Base-by-base conservation (phyloP, 495 filamentous ascomycete genomes). In the Tuber borchii region DNA sequence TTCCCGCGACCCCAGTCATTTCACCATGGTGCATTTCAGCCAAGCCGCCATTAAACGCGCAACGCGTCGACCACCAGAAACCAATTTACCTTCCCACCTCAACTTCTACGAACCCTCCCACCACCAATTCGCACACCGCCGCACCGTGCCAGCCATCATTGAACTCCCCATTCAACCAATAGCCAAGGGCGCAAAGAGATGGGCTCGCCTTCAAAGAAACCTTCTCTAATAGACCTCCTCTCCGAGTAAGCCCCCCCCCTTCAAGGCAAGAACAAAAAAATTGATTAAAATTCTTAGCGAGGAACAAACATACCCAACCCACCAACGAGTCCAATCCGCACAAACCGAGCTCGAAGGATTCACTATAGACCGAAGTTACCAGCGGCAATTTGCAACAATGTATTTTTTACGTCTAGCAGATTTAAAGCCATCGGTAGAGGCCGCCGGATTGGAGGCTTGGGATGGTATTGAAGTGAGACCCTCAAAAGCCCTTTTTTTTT, bases 311-410 rank as follows among this genome's bases (percentile, higher is more conserved):
- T 73, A 75, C 61, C n/a, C 78, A 12, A 26, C 69, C 31, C 69
- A 51, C 2, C 72, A 80, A 65, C 81, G 81, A 7, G 61, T 76
- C 61, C 73, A 74, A 20, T 51, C 74, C 40, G 39, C 42, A 37
- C 71, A 80, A 74, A 68, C 69, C 20, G 40, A 48, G 0, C 68
- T 75, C 26, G 45, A 69, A 4, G 45, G 69, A 16, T 83, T 78
- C 40, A 72, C 39, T 26, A 17, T 83, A 40, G 76, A 79, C 14
- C 44, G 71, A 46, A 69, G 73, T 37, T 99, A 98, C 81, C 88
- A 93, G 83, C 96, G 98, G 83, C 96, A 99, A 86, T 99, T 91
- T 89, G 92, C 90, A 75, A 94, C 97, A 81, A 93, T 97, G 88
- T 99, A 99, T 86, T 98, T 97, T 83, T 84, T 97, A 79, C 92